These are phyloP conservation scores for Starmerella cellae DNA, from an alignment of 805 yeast genomes.

Conservation along the genomic window DNA sequence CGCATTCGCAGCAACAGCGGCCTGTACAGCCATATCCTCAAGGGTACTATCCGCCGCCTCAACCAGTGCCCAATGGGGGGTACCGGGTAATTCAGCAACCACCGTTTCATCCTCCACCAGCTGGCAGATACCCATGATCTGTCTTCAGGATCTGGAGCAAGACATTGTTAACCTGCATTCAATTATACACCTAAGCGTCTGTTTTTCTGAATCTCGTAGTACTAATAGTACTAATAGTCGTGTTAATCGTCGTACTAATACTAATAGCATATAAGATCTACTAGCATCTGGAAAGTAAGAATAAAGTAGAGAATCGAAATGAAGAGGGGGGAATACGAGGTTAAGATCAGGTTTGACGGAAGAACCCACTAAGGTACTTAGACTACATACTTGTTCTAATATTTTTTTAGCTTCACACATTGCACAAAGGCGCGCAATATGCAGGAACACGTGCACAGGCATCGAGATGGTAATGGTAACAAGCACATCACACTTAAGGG, in stretches of 20 bases:
- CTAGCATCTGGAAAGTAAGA: no score
- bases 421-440: neutral
- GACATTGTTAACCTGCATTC: no score
- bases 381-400: conserved; percentile 1
- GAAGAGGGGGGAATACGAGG: no score
- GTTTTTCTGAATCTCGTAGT: no score
- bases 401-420: neutral
- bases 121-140: neutral
- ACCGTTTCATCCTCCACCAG: neutral
- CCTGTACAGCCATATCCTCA: neutral
- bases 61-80: neutral
- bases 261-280: no score
- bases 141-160: no score
- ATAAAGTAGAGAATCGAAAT: no score
- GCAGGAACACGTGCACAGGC: neutral
- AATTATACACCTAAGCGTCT: no score
- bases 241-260: no score
- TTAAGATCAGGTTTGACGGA: no score
- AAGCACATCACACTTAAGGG: conserved; percentile 39
- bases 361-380: neutral
- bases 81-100: neutral
- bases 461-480: neutral
- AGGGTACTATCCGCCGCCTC: neutral
- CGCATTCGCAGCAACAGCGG: no score
- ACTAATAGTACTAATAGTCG: no score